These are phyloP conservation scores for Peribolospora kevripleyi DNA, from an alignment of 768 basidiomycete genomes.

Conservation along the genomic window DNA sequence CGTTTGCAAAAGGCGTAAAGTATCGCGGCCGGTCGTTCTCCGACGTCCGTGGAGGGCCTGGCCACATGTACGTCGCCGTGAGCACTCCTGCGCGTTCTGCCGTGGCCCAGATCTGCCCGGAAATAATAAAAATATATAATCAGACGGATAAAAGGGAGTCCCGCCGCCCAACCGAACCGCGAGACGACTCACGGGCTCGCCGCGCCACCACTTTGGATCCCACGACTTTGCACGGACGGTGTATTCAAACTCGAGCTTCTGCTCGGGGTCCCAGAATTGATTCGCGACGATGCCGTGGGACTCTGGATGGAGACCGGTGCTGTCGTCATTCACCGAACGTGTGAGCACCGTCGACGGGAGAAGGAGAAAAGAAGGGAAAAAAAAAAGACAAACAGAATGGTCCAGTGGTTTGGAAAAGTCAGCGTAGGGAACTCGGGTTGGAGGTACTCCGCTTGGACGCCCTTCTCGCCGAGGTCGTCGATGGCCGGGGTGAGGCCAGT, in stretches of 20 bases:
- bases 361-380: constrained; percentile 1
- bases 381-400: constrained; percentile 35
- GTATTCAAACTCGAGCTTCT: constrained; percentile 43
- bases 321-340: constrained; percentile 14
- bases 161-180: not conserved
- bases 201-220: constrained; percentile 59
- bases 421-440: too few species aligned
- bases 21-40: constrained; percentile 37
- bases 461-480: too few species aligned
- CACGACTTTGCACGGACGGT: constrained; percentile 36
- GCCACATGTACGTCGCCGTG: constrained; percentile 27
- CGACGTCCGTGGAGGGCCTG: constrained; percentile 49
- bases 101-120: constrained; percentile 64
- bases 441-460: too few species aligned
- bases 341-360: not conserved
- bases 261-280: constrained; percentile 63
- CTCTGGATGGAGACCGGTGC: constrained; percentile 74
- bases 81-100: constrained; percentile 20
- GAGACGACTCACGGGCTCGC: constrained; percentile 44
- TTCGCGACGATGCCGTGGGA: constrained; percentile 81
- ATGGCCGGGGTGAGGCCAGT: too few species aligned
- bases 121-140: not conserved
- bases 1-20: constrained; percentile 22
- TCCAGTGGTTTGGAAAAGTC: constrained; percentile 49
- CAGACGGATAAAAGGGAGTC: not conserved